Percentiles rank a stretch among this genome's conserved stretches.
Evolutionary conservation across 352 stramenopile genomes (phyloP).

Genomic region (Globisporangium sylvaticum): DNA sequence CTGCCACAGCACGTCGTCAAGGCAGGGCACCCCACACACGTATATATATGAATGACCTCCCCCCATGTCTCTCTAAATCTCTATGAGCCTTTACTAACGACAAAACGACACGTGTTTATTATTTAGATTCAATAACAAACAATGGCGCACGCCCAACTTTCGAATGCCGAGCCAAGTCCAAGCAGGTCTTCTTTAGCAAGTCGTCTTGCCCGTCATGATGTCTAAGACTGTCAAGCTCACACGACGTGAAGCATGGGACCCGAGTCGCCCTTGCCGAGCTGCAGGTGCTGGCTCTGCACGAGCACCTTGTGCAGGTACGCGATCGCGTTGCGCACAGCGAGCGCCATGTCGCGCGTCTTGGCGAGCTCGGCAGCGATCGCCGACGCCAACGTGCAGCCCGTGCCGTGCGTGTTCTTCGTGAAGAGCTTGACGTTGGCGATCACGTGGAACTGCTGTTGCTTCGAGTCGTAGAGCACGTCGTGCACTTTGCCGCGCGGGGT

Average conservation of each 20-base stretch:
- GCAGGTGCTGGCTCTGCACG: constrained; percentile 27
- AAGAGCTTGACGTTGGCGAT: constrained; percentile 31
- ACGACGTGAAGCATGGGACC: constrained; percentile 45
- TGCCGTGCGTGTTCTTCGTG: constrained; percentile 72
- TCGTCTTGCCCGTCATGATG: background rate
- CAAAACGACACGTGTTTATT: constrained; percentile 1
- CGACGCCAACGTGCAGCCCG: constrained; percentile 92
- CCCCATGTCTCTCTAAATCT: background rate
- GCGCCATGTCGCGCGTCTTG: constrained; percentile 35
- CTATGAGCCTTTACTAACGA: background rate
- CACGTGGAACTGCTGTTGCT: constrained; percentile 21
- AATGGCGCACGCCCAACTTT: background rate
- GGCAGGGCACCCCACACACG: background rate
- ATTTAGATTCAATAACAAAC: constrained; percentile 9
- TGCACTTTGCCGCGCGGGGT: constrained; percentile 15
- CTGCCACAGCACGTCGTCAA: background rate
- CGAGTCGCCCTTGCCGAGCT: constrained; percentile 30
- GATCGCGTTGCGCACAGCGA: constrained; percentile 30
- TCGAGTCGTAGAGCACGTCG: constrained; percentile 36
- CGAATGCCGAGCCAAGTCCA: background rate
- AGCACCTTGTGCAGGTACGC: constrained; percentile 43
- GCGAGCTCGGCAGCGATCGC: constrained; percentile 88
- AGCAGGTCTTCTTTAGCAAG: background rate
- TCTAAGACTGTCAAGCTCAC: constrained; percentile 1
- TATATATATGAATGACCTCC: background rate